Base-by-base conservation (phyloP, 2,329 filamentous ascomycete species). In the Botrytis aclada region DNA sequence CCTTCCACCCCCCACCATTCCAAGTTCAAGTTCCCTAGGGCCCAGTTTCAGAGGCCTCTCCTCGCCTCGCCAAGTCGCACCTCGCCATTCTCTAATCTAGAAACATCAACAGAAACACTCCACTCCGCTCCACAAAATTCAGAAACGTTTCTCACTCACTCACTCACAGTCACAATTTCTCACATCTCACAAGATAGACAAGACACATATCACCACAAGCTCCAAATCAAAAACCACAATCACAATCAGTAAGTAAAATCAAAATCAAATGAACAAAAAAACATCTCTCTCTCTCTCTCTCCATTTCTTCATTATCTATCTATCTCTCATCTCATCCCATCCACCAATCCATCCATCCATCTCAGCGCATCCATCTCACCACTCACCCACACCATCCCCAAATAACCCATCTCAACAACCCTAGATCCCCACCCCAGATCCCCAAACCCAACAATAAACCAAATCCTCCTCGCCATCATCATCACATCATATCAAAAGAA, bases 401-500 rank as follows among this genome's bases (percentile, higher is more conserved):
- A 39, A 43, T 4, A 43, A 43, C 18, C 41, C 41, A 16, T 43
- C 41, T 20, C 41, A 43, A 20, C 6, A 5, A 43, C 41, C 18
- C n/a, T 18, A 18, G 5, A 20, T 43, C 41, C 18, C 12, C 12
- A n/a, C n/a, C n/a, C n/a, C n/a, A n/a, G n/a, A n/a, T n/a, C 45
- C 39, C 22, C 47, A 67, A 29, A 41, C 39, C 10, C 34, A 67
- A 39, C 22, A 29, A 18, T 41, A 39, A 67, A 39, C 34, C 25
- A 41, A 41, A 22, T 2, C 45, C 47, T 16, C 39, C 22, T 34
- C n/a, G 14, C 64, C 32, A 67, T 32, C 65, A 34, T 67, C 34
- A 41, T 67, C 65, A 67, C 47, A 67, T 67, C 47, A 67, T 67
- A 32, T 37, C 47, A n/a, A 65, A 34, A n/a, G n/a, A 14, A 18